Percentiles rank a stretch among this genome's conserved stretches.
phyloP scores from a whole-genome alignment of 371 early-diverging fungal genomes.

The Umbelopsis sp. region DNA sequence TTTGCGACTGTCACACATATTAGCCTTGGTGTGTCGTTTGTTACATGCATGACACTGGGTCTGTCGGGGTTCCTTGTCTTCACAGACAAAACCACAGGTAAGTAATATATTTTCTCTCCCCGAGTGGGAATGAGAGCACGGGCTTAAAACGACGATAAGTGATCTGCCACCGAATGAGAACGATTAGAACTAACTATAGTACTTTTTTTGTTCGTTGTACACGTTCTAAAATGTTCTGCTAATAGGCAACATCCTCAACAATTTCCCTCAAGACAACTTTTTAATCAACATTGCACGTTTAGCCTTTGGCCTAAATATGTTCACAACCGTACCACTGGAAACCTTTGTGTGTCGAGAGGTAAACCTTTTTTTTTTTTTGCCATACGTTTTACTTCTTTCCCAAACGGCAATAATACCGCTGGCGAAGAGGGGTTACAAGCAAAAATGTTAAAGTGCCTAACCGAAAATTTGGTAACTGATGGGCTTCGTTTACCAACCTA shows the following conservation, averaged over 20 bases:
- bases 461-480: too few relatives aligned
- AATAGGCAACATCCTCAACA: constrained; percentile 77
- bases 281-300: constrained; percentile 80
- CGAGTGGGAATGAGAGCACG: neutral
- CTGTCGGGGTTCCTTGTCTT: constrained; percentile 70
- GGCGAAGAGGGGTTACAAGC: neutral
- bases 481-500: constrained; percentile 21
- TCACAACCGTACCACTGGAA: constrained; percentile 79
- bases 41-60: constrained; percentile 70
- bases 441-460: too few relatives aligned
- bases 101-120: neutral
- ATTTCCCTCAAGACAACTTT: constrained; percentile 71
- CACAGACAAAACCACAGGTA: constrained; percentile 74
- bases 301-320: constrained; percentile 84
- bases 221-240: constrained; percentile 6
- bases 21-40: constrained; percentile 67
- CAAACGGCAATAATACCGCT: too few relatives aligned
- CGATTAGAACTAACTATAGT: too few relatives aligned
- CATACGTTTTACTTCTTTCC: too few relatives aligned
- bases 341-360: constrained; percentile 82
- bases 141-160: neutral
- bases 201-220: constrained; percentile 1
- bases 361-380: constrained; percentile 4
- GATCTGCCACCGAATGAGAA: too few relatives aligned
- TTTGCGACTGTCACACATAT: constrained; percentile 75